Conservation (phyloP, 2,329 filamentous ascomycete genomes). For the Colletotrichum truncatum region DNA sequence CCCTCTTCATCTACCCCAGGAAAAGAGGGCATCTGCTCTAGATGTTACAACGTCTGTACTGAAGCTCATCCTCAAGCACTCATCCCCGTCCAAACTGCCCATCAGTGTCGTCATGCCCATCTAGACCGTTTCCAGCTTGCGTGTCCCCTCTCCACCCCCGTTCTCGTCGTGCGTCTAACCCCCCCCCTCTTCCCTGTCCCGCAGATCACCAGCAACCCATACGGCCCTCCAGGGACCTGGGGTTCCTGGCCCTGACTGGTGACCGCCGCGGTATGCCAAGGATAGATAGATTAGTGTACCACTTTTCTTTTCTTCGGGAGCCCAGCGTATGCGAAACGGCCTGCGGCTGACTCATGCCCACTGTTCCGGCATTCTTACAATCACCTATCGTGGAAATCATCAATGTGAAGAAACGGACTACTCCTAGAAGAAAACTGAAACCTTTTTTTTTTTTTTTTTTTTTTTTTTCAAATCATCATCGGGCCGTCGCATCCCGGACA, state of each 20-base stretch:
- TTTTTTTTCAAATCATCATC: too few relatives aligned
- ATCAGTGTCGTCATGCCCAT: constrained; percentile 8
- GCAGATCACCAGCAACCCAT: background rate
- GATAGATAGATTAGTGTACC: background rate
- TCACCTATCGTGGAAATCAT: too few relatives aligned
- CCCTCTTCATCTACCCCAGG: too few relatives aligned
- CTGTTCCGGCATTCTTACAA: background rate
- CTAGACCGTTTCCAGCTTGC: background rate
- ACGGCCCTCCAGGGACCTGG: background rate
- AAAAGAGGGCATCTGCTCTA: too few relatives aligned
- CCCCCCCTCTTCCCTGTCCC: background rate
- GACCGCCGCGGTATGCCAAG: background rate
- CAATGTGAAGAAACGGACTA: too few relatives aligned
- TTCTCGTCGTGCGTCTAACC: background rate
- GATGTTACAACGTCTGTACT: too few relatives aligned
- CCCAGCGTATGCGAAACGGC: background rate
- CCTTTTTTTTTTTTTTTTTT: too few relatives aligned
- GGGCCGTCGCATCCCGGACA: too few relatives aligned
- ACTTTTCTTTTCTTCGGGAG: background rate
- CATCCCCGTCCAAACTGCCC: background rate
- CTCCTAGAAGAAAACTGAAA: too few relatives aligned
- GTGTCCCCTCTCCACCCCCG: background rate
- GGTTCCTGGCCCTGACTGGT: background rate
- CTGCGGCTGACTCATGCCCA: background rate
- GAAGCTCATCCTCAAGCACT: background rate